phyloP scores from a whole-genome alignment of 164 flowering plant species.

The Vitis riparia region DNA sequence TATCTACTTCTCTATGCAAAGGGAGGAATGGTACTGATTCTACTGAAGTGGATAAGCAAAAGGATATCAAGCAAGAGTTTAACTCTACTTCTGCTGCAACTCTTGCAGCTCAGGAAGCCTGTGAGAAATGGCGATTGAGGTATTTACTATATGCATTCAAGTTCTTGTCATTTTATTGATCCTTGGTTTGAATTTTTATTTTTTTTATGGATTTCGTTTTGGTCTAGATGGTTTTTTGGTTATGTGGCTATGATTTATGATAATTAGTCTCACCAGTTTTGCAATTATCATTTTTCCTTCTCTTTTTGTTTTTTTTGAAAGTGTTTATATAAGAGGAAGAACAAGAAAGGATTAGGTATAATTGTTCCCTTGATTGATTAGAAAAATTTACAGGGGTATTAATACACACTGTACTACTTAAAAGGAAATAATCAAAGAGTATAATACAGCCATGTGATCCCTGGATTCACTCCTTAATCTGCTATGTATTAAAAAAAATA shows the following conservation, averaged over 20 bases:
- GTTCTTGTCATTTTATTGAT: not conserved
- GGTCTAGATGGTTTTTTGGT: not conserved
- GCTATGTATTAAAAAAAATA: no score
- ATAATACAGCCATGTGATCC: no score
- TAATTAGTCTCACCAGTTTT: not conserved
- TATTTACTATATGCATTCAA: conserved; percentile 15
- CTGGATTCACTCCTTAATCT: no score
- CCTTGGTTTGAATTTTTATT: not conserved
- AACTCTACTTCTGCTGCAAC: conserved; percentile 21
- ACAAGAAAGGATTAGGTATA: no score
- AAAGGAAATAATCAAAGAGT: no score
- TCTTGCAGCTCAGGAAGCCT: conserved; percentile 52
- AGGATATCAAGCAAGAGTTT: conserved; percentile 22
- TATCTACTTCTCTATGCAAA: conserved; percentile 22
- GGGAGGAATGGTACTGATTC: conserved; percentile 12
- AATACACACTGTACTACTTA: no score
- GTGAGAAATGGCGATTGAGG: conserved; percentile 84
- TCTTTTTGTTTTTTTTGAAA: not conserved
- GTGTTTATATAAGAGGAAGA: no score
- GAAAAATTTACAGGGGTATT: no score
- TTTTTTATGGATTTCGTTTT: not conserved
- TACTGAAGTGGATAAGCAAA: conserved; percentile 10
- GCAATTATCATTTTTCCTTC: not conserved
- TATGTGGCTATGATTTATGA: not conserved
- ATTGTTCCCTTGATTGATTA: no score